Conservation (phyloP, 257 asterid genomes). For the Gentiana dahurica region DNA sequence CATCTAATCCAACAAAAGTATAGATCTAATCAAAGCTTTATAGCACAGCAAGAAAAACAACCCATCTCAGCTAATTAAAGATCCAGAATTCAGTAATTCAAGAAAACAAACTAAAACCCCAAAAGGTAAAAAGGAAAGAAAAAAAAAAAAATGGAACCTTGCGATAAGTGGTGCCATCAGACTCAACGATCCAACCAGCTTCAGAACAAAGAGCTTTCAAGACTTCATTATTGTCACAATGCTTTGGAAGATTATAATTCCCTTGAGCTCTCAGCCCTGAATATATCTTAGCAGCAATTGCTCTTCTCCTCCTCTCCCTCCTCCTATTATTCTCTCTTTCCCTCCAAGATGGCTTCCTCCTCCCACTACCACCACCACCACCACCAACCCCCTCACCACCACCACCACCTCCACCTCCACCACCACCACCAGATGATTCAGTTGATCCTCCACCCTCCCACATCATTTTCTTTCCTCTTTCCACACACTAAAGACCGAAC, state of each 20-base stretch:
- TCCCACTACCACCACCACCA: conserved; percentile 23
- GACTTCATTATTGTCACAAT: conserved; percentile 93
- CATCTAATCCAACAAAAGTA: conserved; percentile 14
- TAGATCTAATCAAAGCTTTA: conserved; percentile 36
- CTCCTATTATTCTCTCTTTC: conserved; percentile 96
- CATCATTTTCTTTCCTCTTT: conserved; percentile 38
- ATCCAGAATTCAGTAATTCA: conserved; percentile 2
- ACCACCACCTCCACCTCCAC: conserved; percentile 13
- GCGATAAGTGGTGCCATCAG: conserved; percentile 95
- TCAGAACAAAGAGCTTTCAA: conserved; percentile 88
- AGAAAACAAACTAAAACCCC: background rate
- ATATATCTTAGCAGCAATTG: conserved; percentile 90
- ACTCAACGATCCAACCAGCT: conserved; percentile 93
- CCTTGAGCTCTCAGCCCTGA: conserved; percentile 93
- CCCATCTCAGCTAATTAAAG: background rate
- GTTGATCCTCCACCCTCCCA: conserved; percentile 90
- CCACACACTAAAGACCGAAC: conserved; percentile 10
- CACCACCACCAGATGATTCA: conserved; percentile 46
- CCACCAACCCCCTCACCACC: conserved; percentile 8
- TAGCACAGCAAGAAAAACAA: conserved; percentile 9
- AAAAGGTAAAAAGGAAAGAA: background rate
- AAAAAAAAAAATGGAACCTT: conserved; percentile 34
- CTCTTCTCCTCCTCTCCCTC: conserved; percentile 93
- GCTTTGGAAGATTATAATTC: conserved; percentile 81
- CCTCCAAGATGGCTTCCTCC: conserved; percentile 95